Conservation (phyloP, 1,284 basidiomycete genomes). For the Sanguinoderma infundibulare region DNA sequence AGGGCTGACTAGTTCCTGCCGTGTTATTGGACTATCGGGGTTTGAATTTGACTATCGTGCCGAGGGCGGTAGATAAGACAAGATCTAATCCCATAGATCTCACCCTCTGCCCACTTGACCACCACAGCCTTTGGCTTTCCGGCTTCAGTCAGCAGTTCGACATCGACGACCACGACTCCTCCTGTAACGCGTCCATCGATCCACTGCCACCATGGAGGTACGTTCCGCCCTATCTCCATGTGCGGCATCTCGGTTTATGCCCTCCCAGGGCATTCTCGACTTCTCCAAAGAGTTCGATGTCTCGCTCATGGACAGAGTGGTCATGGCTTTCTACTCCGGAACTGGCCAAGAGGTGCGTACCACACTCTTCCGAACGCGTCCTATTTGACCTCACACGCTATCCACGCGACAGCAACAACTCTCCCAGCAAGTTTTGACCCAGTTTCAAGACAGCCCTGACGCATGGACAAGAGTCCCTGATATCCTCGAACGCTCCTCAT, state of each 20-base stretch:
- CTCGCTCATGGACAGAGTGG: constrained; percentile 40
- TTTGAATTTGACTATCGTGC: constrained; percentile 12
- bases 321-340: constrained; percentile 36
- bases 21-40: constrained; percentile 16
- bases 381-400: not conserved
- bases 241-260: constrained; percentile 4
- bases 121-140: constrained; percentile 28
- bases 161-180: constrained; percentile 34
- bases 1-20: not conserved
- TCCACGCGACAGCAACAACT: constrained; percentile 74
- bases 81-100: constrained; percentile 31
- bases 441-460: constrained; percentile 98
- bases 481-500: constrained; percentile 86
- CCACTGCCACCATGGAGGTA: constrained; percentile 43
- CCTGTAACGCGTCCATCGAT: constrained; percentile 31
- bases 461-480: constrained; percentile 98
- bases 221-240: constrained; percentile 8
- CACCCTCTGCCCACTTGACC: constrained; percentile 47
- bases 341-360: constrained; percentile 35
- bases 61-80: constrained; percentile 19
- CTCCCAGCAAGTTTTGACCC: constrained; percentile 90
- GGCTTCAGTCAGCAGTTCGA: constrained; percentile 32
- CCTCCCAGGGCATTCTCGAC: constrained; percentile 37
- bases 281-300: constrained; percentile 40
- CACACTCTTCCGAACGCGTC: not conserved